A percentile compares a stretch with the other conserved stretches of the same genome.
These are phyloP conservation scores for Collybia sordida DNA, from an alignment of 768 basidiomycete genomes.

Conservation along the genomic window DNA sequence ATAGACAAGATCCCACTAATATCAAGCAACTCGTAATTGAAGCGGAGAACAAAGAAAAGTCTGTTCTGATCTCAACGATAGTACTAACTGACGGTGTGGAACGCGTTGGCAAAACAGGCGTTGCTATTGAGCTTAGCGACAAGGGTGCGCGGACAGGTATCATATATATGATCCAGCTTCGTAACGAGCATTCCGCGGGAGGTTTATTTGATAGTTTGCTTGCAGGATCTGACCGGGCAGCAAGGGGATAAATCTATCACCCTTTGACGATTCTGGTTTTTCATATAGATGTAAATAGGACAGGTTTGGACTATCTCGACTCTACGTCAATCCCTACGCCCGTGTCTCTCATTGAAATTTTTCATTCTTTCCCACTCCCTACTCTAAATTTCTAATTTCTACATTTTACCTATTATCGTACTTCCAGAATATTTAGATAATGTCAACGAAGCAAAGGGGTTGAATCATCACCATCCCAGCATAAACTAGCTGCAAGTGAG, in stretches of 20 bases:
- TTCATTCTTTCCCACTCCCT: constrained; percentile 12
- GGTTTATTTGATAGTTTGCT: constrained; percentile 86
- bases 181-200: constrained; percentile 83
- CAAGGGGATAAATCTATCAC: constrained; percentile 10
- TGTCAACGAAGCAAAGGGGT: background rate
- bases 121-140: constrained; percentile 94
- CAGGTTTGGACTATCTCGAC: constrained; percentile 9
- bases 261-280: constrained; percentile 3
- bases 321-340: constrained; percentile 6
- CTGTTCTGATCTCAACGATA: constrained; percentile 90
- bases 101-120: constrained; percentile 96
- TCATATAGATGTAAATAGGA: constrained; percentile 11
- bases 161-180: constrained; percentile 95
- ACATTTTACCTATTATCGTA: constrained; percentile 2
- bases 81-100: constrained; percentile 96
- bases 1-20: constrained; percentile 80
- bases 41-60: constrained; percentile 72
- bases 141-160: constrained; percentile 90
- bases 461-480: constrained; percentile 19
- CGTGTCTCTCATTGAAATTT: constrained; percentile 7
- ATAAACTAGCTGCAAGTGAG: constrained; percentile 69
- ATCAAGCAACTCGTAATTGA: constrained; percentile 97
- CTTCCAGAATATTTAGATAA: constrained; percentile 14
- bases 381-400: background rate
- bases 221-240: constrained; percentile 74